Evolutionary conservation across 2,329 filamentous ascomycete species (phyloP), one percentile per base, ranked within the genome.

Genomic region (Beauveria varroae): DNA sequence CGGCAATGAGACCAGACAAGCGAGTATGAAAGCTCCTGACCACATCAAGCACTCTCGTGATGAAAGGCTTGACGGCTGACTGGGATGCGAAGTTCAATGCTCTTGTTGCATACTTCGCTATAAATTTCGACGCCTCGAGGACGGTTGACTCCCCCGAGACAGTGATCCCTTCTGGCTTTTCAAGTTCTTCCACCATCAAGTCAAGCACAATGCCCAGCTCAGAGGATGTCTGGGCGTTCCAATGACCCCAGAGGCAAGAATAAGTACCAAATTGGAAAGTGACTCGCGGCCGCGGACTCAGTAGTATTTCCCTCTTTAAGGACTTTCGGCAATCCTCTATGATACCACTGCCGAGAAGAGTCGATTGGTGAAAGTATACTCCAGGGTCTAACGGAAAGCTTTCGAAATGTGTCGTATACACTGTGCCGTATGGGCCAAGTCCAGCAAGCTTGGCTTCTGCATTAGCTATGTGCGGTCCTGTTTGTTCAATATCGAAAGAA

Each of bases 351-450:
- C 85, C 86, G 50, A 88, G 72, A 30, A 87, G 69, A 0, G 84
- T 87, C 57, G 76, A 80, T 63, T 81, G 77, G 60, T 87, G 84
- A 58, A 88, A 87, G 69, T 79, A 87, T 0, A 82, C 77, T 3
- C 79, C 80, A 7, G 71, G 67, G 44, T 81, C 79, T 34, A 88
- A 72, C 20, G 85, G 84, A 58, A 86, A 85, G 5, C 84, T 71
- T 51, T 87, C 84, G 64, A 88, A 88, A 67, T 88, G 80, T 40
- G 81, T 78, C 0, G 84, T 82, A 68, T 87, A 88, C 26, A 79
- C 76, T 1, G 82, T 84, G 1, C 85, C 85, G 68, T 84, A 86
- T 0, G 83, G 82, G 0, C 81, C 83, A 8, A 88, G 72, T 1
- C 84, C 83, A 12, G 69, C 65, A n/a, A 87, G 65, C 50, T 69